A percentile compares a stretch with the other conserved stretches of the same genome.
Evolutionary conservation across 78 protist species (phyloP).

Genomic region (Mastigamoeba balamuthi): DNA sequence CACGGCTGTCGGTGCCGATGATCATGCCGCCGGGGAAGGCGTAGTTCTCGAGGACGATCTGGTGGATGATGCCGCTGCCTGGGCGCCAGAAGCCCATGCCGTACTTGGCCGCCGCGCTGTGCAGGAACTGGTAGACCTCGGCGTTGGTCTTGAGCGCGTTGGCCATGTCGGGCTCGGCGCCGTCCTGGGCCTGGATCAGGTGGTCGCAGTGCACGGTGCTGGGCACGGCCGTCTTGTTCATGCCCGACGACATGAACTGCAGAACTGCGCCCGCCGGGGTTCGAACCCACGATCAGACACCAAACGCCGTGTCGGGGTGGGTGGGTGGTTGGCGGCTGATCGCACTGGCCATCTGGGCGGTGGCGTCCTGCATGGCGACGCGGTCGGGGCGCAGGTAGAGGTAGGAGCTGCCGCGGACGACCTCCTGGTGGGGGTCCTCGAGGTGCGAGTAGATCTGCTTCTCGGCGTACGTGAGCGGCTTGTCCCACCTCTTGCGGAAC

Average conservation of each 20-base stretch:
- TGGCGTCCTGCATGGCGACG: conserved; percentile 89
- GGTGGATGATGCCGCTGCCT: conserved; percentile 92
- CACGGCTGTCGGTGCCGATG: conserved; percentile 71
- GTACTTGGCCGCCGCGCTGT: conserved; percentile 34
- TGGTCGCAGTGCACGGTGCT: conserved; percentile 93
- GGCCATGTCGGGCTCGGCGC: conserved; percentile 56
- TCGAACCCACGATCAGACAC: neutral
- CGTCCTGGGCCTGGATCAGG: conserved; percentile 73
- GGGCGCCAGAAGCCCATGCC: conserved; percentile 93
- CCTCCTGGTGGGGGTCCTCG: conserved; percentile 66
- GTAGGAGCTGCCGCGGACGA: conserved; percentile 69
- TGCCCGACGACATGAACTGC: conserved; percentile 86
- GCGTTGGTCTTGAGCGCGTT: conserved; percentile 54
- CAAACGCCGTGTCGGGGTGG: no score
- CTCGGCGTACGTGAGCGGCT: conserved; percentile 84
- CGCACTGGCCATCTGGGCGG: conserved; percentile 88
- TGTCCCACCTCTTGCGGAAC: conserved; percentile 28
- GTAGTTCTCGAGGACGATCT: conserved; percentile 88
- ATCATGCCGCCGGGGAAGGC: conserved; percentile 90
- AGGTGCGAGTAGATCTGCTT: conserved; percentile 78
- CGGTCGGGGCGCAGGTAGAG: conserved; percentile 86
- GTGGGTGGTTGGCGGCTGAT: no score
- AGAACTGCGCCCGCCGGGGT: conserved; percentile 19
- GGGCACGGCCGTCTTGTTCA: conserved; percentile 82
- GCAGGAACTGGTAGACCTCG: conserved; percentile 87